These are phyloP conservation scores for Citrus australasica DNA, from an alignment of 345 rosid species.

Conservation along the genomic window DNA sequence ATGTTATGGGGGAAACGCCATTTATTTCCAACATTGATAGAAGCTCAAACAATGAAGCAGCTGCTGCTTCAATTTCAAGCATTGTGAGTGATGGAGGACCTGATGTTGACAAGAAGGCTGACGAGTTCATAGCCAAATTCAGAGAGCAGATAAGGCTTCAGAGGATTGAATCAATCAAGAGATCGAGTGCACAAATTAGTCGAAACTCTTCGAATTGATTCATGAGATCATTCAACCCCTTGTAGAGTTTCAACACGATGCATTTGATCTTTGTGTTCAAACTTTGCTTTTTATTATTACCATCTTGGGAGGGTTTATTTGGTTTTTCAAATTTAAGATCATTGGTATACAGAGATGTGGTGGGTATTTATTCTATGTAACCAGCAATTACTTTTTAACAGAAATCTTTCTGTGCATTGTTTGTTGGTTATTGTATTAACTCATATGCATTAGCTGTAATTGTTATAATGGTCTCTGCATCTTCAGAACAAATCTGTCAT, in stretches of 20 bases:
- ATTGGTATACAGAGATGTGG: slow-evolving; percentile 21
- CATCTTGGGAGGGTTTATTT: not conserved
- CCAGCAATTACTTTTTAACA: slow-evolving; percentile 3
- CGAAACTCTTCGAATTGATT: slow-evolving; percentile 21
- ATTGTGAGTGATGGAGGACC: slow-evolving; percentile 45
- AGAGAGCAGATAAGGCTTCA: slow-evolving; percentile 99
- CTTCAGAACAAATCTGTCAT: not conserved
- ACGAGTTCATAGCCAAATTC: slow-evolving; percentile 95
- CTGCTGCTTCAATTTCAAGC: slow-evolving; percentile 9
- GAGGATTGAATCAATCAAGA: slow-evolving; percentile 83
- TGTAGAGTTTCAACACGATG: not conserved
- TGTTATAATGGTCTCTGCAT: not conserved
- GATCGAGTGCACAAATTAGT: slow-evolving; percentile 42
- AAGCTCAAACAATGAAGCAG: slow-evolving; percentile 22
- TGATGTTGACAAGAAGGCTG: slow-evolving; percentile 95
- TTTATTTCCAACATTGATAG: not conserved
- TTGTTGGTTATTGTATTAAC: not conserved
- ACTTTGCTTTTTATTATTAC: not conserved
- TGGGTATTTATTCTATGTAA: slow-evolving; percentile 12
- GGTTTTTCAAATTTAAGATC: not conserved
- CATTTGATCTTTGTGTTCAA: slow-evolving; percentile 6
- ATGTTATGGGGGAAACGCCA: slow-evolving; percentile 13
- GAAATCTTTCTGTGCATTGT: slow-evolving; percentile 6
- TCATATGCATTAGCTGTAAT: not conserved
- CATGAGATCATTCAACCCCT: not conserved